These are phyloP conservation scores for Tulasnella calospora DNA, from an alignment of 768 basidiomycete species.

Conservation along the genomic window DNA sequence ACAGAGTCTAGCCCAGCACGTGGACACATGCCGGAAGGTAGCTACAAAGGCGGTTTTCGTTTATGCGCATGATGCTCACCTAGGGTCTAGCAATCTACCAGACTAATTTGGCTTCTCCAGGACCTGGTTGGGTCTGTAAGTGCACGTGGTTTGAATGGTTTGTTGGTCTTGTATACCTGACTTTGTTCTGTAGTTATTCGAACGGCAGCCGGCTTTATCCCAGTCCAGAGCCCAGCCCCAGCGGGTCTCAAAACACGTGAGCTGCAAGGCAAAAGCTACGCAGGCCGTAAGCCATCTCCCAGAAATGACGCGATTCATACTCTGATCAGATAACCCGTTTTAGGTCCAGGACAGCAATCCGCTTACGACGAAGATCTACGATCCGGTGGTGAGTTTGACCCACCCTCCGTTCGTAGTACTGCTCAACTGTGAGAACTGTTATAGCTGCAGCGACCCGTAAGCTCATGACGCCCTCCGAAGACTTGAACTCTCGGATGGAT, in stretches of 20 bases:
- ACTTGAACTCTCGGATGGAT: neutral
- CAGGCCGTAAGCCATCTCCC: neutral
- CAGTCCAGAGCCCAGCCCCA: neutral
- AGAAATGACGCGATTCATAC: neutral
- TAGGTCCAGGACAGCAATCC: too few relatives aligned
- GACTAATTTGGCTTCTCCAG: neutral
- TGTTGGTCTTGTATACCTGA: neutral
- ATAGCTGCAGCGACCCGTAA: neutral
- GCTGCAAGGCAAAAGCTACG: neutral
- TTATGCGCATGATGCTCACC: neutral
- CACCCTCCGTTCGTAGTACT: neutral
- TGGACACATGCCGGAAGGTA: neutral
- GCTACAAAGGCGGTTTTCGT: neutral
- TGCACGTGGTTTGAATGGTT: neutral
- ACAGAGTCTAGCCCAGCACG: too few relatives aligned
- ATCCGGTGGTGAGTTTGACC: neutral
- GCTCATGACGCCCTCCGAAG: neutral
- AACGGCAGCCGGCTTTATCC: neutral
- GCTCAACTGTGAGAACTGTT: neutral
- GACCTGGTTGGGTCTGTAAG: neutral
- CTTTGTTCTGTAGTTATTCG: neutral
- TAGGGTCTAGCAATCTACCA: neutral
- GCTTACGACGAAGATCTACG: neutral
- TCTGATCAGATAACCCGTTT: neutral
- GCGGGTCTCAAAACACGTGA: neutral